Percentiles rank a stretch among this genome's conserved stretches.
These are phyloP conservation scores for Linnemannia exigua DNA, from an alignment of 192 early-diverging fungal species.

Conservation along the genomic window DNA sequence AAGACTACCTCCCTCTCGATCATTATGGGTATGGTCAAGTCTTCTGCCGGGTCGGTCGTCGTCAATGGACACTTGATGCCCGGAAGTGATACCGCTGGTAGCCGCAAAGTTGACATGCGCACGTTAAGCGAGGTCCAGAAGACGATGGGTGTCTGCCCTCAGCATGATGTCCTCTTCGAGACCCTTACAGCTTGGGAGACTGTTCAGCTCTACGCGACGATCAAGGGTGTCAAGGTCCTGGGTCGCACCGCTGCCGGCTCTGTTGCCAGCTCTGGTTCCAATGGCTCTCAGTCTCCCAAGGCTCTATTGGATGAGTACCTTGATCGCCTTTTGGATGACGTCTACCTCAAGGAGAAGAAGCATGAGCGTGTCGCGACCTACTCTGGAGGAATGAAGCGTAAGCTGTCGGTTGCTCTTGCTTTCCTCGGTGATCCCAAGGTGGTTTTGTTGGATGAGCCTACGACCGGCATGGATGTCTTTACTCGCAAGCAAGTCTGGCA, in stretches of 20 bases:
- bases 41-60: slow-evolving; percentile 38
- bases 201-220: slow-evolving; percentile 59
- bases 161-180: slow-evolving; percentile 65
- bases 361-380: slow-evolving; percentile 51
- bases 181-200: slow-evolving; percentile 65
- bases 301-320: slow-evolving; percentile 41
- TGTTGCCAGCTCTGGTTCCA: neutral
- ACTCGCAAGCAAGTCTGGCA: slow-evolving; percentile 68
- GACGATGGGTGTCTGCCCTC: slow-evolving; percentile 69
- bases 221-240: slow-evolving; percentile 63
- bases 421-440: slow-evolving; percentile 66
- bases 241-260: slow-evolving; percentile 5
- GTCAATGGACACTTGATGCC: slow-evolving; percentile 51
- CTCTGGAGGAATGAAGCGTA: slow-evolving; percentile 73
- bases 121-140: slow-evolving; percentile 57
- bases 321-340: slow-evolving; percentile 45
- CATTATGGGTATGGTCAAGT: slow-evolving; percentile 56
- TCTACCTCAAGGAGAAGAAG: slow-evolving; percentile 58
- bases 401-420: slow-evolving; percentile 64
- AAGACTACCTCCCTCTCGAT: slow-evolving; percentile 66
- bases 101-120: slow-evolving; percentile 35
- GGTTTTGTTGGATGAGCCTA: slow-evolving; percentile 71
- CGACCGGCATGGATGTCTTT: slow-evolving; percentile 72
- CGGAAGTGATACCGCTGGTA: slow-evolving; percentile 22
- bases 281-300: neutral